Evolutionary conservation across 2,329 filamentous ascomycete species (phyloP).

Genomic region (Coniochaeta ligniaria): DNA sequence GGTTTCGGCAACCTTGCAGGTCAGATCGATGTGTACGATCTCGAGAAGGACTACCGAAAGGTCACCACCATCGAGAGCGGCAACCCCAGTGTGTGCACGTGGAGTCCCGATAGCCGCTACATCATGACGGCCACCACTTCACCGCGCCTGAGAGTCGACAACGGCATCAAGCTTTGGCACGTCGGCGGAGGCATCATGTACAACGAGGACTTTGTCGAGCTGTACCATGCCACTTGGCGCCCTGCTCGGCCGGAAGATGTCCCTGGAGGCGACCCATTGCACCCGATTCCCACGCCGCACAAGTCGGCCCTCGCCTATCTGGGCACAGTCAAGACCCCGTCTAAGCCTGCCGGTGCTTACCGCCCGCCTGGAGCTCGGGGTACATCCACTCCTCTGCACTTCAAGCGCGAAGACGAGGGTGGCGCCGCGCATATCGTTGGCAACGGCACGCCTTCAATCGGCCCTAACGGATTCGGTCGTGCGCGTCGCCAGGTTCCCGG

Average conservation of each 20-base stretch:
- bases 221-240: constrained; percentile 87
- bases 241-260: constrained; percentile 60
- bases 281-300: constrained; percentile 69
- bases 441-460: constrained; percentile 66
- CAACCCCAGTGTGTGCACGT: constrained; percentile 93
- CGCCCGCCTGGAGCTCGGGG: constrained; percentile 90
- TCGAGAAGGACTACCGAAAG: constrained; percentile 90
- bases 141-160: constrained; percentile 90
- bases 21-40: constrained; percentile 95
- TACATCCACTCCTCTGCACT: constrained; percentile 80
- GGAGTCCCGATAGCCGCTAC: constrained; percentile 93
- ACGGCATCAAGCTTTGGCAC: constrained; percentile 93
- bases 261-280: constrained; percentile 61
- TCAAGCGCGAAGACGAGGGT: constrained; percentile 96
- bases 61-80: constrained; percentile 89
- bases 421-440: constrained; percentile 75
- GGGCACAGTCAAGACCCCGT: constrained; percentile 83
- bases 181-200: constrained; percentile 86
- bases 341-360: constrained; percentile 95
- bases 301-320: constrained; percentile 76
- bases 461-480: constrained; percentile 73
- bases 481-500: constrained; percentile 76
- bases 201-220: constrained; percentile 87
- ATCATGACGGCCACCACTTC: constrained; percentile 98
- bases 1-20: constrained; percentile 97